Conservation (phyloP, 306 rosid genomes). For the Gastrolobium bilobum region DNA sequence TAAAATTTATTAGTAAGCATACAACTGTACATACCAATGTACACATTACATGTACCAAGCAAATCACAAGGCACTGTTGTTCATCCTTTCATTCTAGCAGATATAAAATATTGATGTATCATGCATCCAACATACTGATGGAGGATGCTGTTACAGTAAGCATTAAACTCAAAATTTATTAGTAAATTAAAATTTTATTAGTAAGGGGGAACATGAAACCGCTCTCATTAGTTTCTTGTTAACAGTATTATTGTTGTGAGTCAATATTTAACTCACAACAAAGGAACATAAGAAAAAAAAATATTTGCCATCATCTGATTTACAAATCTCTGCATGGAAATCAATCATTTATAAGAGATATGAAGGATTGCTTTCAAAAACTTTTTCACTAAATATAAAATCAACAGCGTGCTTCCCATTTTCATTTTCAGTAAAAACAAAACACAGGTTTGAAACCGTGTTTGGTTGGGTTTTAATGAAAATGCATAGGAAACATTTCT, state of each 20-base stretch:
- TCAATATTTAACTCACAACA: constrained; percentile 18
- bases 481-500: constrained; percentile 18
- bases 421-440: background rate
- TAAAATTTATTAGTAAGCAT: background rate
- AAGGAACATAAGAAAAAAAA: constrained; percentile 9
- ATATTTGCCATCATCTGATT: background rate
- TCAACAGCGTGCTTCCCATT: background rate
- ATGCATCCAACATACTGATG: constrained; percentile 16
- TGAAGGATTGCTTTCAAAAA: background rate
- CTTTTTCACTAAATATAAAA: background rate
- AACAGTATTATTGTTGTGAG: background rate
- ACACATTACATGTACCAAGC: constrained; percentile 9
- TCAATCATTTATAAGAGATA: background rate
- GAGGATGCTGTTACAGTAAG: constrained; percentile 6
- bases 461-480: background rate
- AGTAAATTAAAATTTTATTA: background rate
- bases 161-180: background rate
- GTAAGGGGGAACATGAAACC: constrained; percentile 15
- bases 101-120: constrained; percentile 1
- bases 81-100: constrained; percentile 34
- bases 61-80: background rate
- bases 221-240: background rate
- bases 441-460: background rate
- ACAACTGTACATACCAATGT: background rate
- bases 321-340: background rate